phyloP scores from a whole-genome alignment of 164 flowering plant genomes.

The Berberis vulgaris region DNA sequence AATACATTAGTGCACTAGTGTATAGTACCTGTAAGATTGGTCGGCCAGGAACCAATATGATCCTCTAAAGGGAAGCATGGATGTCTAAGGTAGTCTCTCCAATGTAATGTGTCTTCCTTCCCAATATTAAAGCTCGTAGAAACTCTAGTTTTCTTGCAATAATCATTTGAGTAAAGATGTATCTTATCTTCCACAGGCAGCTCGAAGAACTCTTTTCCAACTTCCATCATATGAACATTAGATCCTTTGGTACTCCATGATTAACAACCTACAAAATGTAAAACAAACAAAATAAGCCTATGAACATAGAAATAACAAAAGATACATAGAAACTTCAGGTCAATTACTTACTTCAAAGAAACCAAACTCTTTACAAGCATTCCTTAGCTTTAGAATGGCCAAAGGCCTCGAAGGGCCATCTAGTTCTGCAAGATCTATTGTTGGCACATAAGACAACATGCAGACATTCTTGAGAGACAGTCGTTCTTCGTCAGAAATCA shows the following conservation, averaged over 20 bases:
- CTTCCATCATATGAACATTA: constrained; percentile 5
- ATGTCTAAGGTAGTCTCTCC: constrained; percentile 69
- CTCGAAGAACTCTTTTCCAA: constrained; percentile 11
- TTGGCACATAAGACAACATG: background rate
- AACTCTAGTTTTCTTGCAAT: background rate
- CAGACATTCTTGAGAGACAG: constrained; percentile 1
- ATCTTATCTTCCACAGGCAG: constrained; percentile 7
- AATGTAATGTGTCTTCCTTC: constrained; percentile 12
- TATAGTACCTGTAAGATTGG: constrained; percentile 31
- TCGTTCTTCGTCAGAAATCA: constrained; percentile 2
- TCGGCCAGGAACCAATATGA: constrained; percentile 46
- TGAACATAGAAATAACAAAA: background rate
- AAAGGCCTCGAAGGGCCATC: constrained; percentile 5
- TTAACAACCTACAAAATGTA: constrained; percentile 5
- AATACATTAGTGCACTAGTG: background rate
- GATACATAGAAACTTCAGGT: too few species aligned
- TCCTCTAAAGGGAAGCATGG: constrained; percentile 61
- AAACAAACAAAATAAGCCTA: background rate
- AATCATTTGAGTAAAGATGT: constrained; percentile 2
- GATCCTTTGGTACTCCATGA: constrained; percentile 8
- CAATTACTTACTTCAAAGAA: background rate
- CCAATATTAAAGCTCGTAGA: constrained; percentile 3
- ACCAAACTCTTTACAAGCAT: constrained; percentile 3
- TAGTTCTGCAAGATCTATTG: constrained; percentile 1
- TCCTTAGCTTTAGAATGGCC: constrained; percentile 5